phyloP scores from a whole-genome alignment of 2,329 filamentous ascomycete species.

The Cryphonectria parasitica region DNA sequence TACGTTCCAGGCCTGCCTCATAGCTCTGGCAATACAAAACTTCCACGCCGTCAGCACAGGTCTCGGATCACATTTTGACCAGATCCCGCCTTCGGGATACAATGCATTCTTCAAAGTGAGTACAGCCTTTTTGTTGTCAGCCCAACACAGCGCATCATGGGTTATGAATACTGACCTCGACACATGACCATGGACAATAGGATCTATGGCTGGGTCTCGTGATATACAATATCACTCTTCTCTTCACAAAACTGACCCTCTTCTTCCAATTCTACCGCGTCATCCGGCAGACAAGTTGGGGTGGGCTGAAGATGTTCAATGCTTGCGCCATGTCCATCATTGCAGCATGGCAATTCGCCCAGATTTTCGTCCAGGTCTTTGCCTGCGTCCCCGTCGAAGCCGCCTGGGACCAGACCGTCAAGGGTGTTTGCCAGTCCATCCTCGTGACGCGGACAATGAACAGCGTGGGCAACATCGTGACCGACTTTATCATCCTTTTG shows the following conservation, averaged over 20 bases:
- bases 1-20: slow-evolving; percentile 22
- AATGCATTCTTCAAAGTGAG: slow-evolving; percentile 9
- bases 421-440: slow-evolving; percentile 7
- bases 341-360: slow-evolving; percentile 10
- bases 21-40: slow-evolving; percentile 17
- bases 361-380: slow-evolving; percentile 18
- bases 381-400: slow-evolving; percentile 9
- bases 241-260: slow-evolving; percentile 17
- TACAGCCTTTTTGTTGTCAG: not conserved
- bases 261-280: slow-evolving; percentile 25
- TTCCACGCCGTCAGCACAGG: slow-evolving; percentile 22
- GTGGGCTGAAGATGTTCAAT: slow-evolving; percentile 4
- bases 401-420: slow-evolving; percentile 15
- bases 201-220: slow-evolving; percentile 16
- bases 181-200: not conserved
- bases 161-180: not conserved
- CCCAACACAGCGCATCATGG: not conserved
- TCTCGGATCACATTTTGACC: slow-evolving; percentile 30
- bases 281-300: slow-evolving; percentile 12
- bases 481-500: slow-evolving; percentile 21
- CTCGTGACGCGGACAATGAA: slow-evolving; percentile 12
- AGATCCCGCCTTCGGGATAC: not conserved
- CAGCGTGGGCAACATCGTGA: slow-evolving; percentile 10
- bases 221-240: slow-evolving; percentile 16
- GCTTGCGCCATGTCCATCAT: slow-evolving; percentile 8